Conservation (phyloP, 2,329 filamentous ascomycete species). For the Fusarium sp. region DNA sequence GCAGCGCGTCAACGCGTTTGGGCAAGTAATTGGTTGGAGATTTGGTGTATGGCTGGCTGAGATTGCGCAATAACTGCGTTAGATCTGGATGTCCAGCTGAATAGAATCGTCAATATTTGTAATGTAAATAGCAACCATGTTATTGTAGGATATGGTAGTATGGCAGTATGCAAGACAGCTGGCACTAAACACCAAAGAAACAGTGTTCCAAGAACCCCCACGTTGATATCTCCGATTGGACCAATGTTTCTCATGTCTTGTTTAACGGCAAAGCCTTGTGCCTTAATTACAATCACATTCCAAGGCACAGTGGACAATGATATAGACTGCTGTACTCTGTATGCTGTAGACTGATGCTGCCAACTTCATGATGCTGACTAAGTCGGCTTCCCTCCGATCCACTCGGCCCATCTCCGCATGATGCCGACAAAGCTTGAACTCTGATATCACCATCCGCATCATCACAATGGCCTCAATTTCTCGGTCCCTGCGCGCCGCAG, state of each 20-base stretch:
- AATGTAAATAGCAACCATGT: not conserved
- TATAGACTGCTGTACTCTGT: no score
- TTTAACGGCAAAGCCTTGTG: not conserved
- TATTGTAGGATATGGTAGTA: not conserved
- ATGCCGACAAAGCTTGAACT: constrained; percentile 31
- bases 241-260: constrained; percentile 14
- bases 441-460: constrained; percentile 30
- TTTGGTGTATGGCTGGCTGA: constrained; percentile 16
- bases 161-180: constrained; percentile 8
- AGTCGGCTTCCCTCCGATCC: constrained; percentile 27
- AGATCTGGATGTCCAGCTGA: not conserved
- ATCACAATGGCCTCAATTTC: constrained; percentile 68
- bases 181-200: constrained; percentile 10
- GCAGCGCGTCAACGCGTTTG: constrained; percentile 28
- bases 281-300: not conserved
- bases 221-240: constrained; percentile 12
- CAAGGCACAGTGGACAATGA: not conserved
- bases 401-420: constrained; percentile 32
- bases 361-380: constrained; percentile 29
- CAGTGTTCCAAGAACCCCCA: not conserved
- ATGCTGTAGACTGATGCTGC: not conserved
- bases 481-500: constrained; percentile 60
- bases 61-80: not conserved
- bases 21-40: constrained; percentile 15
- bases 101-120: not conserved